Evolutionary conservation across 2,329 filamentous ascomycete species (phyloP).

Genomic region (Fusarium lyarnte): DNA sequence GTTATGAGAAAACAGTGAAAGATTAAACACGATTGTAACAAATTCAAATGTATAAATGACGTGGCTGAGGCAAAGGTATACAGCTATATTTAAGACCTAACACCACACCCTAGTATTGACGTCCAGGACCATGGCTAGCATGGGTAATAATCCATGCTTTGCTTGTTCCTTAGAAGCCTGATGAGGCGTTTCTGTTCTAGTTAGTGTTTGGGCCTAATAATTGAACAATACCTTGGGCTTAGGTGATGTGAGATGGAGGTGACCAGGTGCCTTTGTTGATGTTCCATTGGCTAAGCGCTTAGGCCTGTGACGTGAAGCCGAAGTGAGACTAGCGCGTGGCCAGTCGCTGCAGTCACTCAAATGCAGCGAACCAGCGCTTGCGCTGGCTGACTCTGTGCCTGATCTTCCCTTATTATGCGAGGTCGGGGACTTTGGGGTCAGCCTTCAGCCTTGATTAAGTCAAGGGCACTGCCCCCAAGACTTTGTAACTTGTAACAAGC

Average conservation of each 20-base stretch:
- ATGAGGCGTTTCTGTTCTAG: not conserved
- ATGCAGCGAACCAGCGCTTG: conserved; percentile 7
- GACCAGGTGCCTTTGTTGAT: not conserved
- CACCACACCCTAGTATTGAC: not conserved
- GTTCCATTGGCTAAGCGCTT: conserved; percentile 16
- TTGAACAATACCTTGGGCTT: not conserved
- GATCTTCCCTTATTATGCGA: conserved; percentile 1
- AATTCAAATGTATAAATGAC: conserved; percentile 1
- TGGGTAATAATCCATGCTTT: not conserved
- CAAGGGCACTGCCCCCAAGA: conserved; percentile 18
- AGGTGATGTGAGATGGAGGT: conserved; percentile 3
- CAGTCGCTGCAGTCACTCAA: conserved; percentile 24
- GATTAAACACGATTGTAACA: not conserved
- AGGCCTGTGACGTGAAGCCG: conserved; percentile 4
- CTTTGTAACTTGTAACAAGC: conserved; percentile 9
- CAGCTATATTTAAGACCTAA: not conserved
- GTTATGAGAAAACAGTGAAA: not conserved
- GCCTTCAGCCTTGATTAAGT: conserved; percentile 4
- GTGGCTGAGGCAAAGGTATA: not conserved
- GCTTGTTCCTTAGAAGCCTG: not conserved
- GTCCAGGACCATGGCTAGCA: not conserved
- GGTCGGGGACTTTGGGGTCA: not conserved
- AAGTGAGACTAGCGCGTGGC: conserved; percentile 14
- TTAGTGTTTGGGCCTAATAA: not conserved
- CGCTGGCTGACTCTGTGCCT: conserved; percentile 3